phyloP scores from a whole-genome alignment of 139 green algal species.

The Tetradesmus lagerheimii region DNA sequence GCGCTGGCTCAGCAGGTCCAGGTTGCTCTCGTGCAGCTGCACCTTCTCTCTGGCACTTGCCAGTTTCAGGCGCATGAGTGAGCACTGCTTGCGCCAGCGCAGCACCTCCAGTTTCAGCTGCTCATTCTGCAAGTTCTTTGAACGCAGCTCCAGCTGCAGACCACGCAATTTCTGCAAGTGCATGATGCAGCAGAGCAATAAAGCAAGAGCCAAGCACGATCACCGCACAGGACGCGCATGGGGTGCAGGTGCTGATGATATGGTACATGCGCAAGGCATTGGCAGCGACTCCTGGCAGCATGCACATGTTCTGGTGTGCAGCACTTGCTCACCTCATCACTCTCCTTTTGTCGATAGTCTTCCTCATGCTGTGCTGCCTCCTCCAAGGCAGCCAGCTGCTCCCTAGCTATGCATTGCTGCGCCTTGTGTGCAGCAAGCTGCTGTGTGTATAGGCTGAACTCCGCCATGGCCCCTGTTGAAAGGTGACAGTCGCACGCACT shows the following conservation, averaged over 20 bases:
- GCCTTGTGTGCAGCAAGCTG: not conserved
- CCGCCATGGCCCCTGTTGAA: not conserved
- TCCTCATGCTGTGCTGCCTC: conserved; percentile 32
- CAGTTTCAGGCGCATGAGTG: conserved; percentile 51
- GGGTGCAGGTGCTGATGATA: not conserved
- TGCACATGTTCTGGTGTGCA: not conserved
- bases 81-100: conserved; percentile 54
- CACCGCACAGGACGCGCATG: not conserved
- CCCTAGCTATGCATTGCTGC: not conserved
- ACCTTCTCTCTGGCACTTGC: conserved; percentile 56
- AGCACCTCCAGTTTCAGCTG: conserved; percentile 57
- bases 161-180: not conserved
- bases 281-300: not conserved
- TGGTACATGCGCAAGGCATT: not conserved
- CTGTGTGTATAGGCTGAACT: not conserved
- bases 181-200: not conserved
- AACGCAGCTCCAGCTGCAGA: not conserved
- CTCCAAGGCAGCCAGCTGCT: not conserved
- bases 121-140: conserved; percentile 24
- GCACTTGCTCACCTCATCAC: not conserved
- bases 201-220: too few relatives aligned
- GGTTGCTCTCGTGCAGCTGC: conserved; percentile 17
- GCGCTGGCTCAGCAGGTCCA: not conserved
- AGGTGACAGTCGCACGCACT: too few relatives aligned
- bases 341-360: conserved; percentile 7